phyloP scores from a whole-genome alignment of 352 stramenopile species.

The Globisporangium alternatum region DNA sequence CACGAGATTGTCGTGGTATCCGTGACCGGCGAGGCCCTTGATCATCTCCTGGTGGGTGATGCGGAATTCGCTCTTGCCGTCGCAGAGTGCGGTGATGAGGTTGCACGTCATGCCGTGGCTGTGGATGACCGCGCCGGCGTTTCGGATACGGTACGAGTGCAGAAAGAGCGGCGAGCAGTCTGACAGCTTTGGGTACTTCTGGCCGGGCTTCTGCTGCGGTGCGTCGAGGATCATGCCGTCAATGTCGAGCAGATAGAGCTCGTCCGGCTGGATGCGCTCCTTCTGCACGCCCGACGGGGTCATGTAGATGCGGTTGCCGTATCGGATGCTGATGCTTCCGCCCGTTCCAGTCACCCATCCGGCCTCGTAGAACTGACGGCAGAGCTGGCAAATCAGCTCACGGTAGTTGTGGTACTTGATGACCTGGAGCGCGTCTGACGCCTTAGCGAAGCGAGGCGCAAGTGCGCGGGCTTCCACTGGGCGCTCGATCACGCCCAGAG shows the following conservation, averaged over 20 bases:
- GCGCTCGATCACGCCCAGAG: conserved; percentile 18
- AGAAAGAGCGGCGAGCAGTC: conserved; percentile 95
- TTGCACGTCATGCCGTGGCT: conserved; percentile 85
- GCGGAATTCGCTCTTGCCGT: conserved; percentile 75
- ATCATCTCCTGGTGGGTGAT: conserved; percentile 98
- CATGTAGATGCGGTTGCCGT: conserved; percentile 93
- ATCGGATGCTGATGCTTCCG: conserved; percentile 92
- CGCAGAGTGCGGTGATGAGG: conserved; percentile 89
- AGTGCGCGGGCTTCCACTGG: conserved; percentile 16
- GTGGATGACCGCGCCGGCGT: conserved; percentile 72
- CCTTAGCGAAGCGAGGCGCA: conserved; percentile 34
- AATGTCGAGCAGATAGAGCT: conserved; percentile 94
- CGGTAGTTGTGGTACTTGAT: conserved; percentile 43
- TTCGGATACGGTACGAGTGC: conserved; percentile 87
- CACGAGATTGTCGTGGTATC: conserved; percentile 91
- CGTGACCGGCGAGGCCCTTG: conserved; percentile 92
- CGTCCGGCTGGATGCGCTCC: conserved; percentile 93
- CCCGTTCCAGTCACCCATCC: conserved; percentile 96
- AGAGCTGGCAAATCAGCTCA: conserved; percentile 70
- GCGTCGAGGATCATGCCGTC: conserved; percentile 76
- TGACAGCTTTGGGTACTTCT: conserved; percentile 81
- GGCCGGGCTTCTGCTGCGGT: conserved; percentile 36
- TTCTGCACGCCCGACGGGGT: conserved; percentile 96
- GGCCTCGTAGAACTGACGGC: conserved; percentile 67
- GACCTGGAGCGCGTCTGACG: conserved; percentile 42